Evolutionary conservation across 139 green algal genomes (phyloP).

Genomic region (Micromonas commoda): DNA sequence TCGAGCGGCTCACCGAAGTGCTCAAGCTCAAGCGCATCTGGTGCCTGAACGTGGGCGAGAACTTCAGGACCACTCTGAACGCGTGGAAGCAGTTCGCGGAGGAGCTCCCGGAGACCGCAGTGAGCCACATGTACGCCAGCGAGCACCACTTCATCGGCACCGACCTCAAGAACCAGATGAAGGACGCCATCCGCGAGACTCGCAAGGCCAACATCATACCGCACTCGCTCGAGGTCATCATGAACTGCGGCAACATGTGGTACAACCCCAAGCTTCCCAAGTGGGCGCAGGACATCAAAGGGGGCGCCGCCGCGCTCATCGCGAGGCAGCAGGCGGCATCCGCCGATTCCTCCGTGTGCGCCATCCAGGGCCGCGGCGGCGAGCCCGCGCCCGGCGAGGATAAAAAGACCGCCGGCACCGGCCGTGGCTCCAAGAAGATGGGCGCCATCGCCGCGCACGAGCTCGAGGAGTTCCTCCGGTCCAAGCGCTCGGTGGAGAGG

Average conservation of each 20-base stretch:
- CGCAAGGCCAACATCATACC: slow-evolving; percentile 33
- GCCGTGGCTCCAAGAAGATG: neutral
- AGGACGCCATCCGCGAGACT: slow-evolving; percentile 49
- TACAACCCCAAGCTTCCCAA: slow-evolving; percentile 47
- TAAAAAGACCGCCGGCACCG: too few species aligned
- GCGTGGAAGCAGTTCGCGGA: slow-evolving; percentile 40
- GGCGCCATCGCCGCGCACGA: neutral
- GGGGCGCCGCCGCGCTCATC: neutral
- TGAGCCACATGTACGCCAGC: slow-evolving; percentile 56
- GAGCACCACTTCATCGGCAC: slow-evolving; percentile 50
- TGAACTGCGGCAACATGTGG: slow-evolving; percentile 58
- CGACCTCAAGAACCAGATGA: slow-evolving; percentile 49
- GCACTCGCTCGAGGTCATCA: slow-evolving; percentile 41
- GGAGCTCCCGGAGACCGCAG: slow-evolving; percentile 43
- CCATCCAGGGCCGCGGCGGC: neutral
- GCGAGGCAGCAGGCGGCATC: neutral
- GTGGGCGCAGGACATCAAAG: slow-evolving; percentile 12
- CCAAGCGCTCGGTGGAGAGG: neutral
- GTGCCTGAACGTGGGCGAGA: slow-evolving; percentile 59
- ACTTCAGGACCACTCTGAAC: slow-evolving; percentile 44
- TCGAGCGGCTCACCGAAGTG: slow-evolving; percentile 39
- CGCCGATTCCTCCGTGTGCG: neutral
- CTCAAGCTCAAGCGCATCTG: slow-evolving; percentile 49
- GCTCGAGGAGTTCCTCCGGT: neutral
- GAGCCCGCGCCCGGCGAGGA: neutral